These are phyloP conservation scores for Ogataea ganodermae DNA, from an alignment of 805 yeast genomes.

Conservation along the genomic window DNA sequence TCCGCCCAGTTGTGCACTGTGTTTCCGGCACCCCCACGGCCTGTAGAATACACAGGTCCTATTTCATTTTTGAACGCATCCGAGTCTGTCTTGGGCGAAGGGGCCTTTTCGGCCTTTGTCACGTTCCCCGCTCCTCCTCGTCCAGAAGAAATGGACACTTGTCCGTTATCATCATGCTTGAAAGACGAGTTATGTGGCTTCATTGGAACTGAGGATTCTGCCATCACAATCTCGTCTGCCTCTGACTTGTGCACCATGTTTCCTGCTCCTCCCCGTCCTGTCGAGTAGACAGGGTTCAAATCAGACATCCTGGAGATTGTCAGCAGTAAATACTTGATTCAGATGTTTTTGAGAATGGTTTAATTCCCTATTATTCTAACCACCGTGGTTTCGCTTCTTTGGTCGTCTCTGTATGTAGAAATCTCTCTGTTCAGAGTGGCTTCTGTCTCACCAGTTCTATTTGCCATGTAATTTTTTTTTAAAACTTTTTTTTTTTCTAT, in stretches of 20 bases:
- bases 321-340: background rate
- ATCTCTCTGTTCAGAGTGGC: background rate
- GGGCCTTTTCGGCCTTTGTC: slow-evolving; percentile 41
- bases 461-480: background rate
- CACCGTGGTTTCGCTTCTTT: background rate
- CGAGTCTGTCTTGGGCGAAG: slow-evolving; percentile 44
- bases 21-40: slow-evolving; percentile 62
- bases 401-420: background rate
- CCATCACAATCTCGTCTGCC: slow-evolving; percentile 29
- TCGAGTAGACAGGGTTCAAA: slow-evolving; percentile 29
- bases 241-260: slow-evolving; percentile 30
- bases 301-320: slow-evolving; percentile 16
- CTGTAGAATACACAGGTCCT: slow-evolving; percentile 48
- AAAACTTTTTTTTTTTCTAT: background rate
- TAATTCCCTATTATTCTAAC: background rate
- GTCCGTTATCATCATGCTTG: slow-evolving; percentile 34
- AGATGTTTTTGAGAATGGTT: background rate
- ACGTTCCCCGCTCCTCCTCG: slow-evolving; percentile 61
- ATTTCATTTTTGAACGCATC: slow-evolving; percentile 42
- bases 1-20: slow-evolving; percentile 43
- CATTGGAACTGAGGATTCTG: slow-evolving; percentile 10
- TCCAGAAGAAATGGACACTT: slow-evolving; percentile 50
- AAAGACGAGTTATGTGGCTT: slow-evolving; percentile 18
- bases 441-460: background rate
- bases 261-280: slow-evolving; percentile 41